Evolutionary conservation across 1,284 basidiomycete species (phyloP), one percentile per base, ranked within the genome.

Genomic region (Retiboletus fuscus): DNA sequence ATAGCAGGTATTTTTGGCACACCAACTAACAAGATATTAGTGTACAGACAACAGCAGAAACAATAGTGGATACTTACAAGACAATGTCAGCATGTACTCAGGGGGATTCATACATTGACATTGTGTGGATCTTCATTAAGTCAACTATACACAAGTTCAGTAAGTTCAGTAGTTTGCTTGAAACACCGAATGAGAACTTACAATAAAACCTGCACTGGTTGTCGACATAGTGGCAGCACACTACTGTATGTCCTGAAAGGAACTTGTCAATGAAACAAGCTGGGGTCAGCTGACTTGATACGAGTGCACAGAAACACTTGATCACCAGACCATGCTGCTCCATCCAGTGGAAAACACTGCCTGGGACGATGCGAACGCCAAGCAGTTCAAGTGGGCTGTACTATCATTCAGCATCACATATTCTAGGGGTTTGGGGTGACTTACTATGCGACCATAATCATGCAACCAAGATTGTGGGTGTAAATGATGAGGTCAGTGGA

Each of bases 371-470:
- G 39, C 15, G 30, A 24, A 12, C 22, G 13, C 47, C 15, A 6
- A 51, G 22, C 0, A n/a, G 53, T 22, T 60, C 26, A 30, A 71
- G 30, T 1, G 64, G 60, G 8, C 70, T 69, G 3, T 5, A 7
- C 3, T 12, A 61, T 5, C 2, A 10, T 43, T 64, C 24, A 63
- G 43, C 18, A 46, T 20, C 12, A 34, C 7, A 12, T 39, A 26
- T 60, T 15, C n/a, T n/a, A n/a, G 16, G 41, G 30, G 22, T 8
- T 15, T 5, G 18, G 1, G 10, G 26, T 18, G 18, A 70, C 66
- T 68, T 34, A 70, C 69, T 70, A 70, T 53, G 62, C 57, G 26
- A 70, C 24, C 0, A n/a, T 70, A 8, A 68, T 30, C 7, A 68
- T 2, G 5, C 30, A 15, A 41, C 66, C 66, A 18, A 70, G 53